Percentiles rank a stretch among this genome's conserved stretches.
phyloP scores from a whole-genome alignment of 2,329 filamentous ascomycete genomes.

The Lachnellula suecica region DNA sequence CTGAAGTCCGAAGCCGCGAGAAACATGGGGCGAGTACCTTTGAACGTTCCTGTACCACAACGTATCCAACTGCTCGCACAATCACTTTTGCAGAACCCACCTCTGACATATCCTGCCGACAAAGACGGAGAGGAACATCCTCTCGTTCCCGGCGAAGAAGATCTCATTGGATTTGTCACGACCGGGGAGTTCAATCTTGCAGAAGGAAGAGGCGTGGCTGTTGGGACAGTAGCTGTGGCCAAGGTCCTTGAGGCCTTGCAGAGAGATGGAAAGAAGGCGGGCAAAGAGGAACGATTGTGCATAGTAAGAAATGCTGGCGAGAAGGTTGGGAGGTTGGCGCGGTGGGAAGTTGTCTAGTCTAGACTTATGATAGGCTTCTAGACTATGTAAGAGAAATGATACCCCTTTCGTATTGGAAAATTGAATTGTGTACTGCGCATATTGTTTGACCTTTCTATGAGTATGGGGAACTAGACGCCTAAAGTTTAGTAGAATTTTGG shows the following conservation, averaged over 20 bases:
- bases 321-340: conserved; percentile 73
- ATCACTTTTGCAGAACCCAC: conserved; percentile 46
- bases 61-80: conserved; percentile 43
- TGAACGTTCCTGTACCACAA: conserved; percentile 32
- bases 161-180: conserved; percentile 89
- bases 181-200: conserved; percentile 80
- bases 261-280: conserved; percentile 21
- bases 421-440: not conserved
- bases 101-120: conserved; percentile 36
- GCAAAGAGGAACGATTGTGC: conserved; percentile 58
- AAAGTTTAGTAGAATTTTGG: no score
- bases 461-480: no score
- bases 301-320: conserved; percentile 82
- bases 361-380: conserved; percentile 4
- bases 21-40: conserved; percentile 21
- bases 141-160: conserved; percentile 67
- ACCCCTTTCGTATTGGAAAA: not conserved
- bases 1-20: conserved; percentile 21
- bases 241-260: conserved; percentile 49
- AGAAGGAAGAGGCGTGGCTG: conserved; percentile 71
- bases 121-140: conserved; percentile 53
- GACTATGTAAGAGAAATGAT: conserved; percentile 1
- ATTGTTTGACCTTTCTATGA: not conserved
- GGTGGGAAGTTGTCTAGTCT: conserved; percentile 58
- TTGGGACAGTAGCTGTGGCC: conserved; percentile 67